Base-by-base conservation (phyloP, 2,329 filamentous ascomycete genomes). In the Ophiobolus disseminans region DNA sequence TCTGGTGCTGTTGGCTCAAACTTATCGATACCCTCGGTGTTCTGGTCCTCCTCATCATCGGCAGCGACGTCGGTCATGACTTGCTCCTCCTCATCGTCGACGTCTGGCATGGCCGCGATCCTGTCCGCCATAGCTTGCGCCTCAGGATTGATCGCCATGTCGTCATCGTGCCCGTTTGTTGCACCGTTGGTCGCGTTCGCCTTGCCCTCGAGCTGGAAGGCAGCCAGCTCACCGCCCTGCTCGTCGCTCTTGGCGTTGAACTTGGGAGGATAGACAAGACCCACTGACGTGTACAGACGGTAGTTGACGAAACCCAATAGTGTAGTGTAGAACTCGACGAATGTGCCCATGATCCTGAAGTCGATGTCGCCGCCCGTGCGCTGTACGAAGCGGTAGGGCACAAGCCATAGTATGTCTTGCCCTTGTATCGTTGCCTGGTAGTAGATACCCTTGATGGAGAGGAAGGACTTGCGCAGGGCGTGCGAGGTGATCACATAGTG, bases 381-480 rank as follows among this genome's bases (percentile, higher is more conserved):
- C 80, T 99, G 94, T 69, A 97, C 96, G 77, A 99, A 99, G 74
- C 91, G 91, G 80, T 99, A 99, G 1, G 94, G 94, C 9, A 97
- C 93, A 30, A 99, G 82, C 94, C 94, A 99, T 59, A 97, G 81
- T 40, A 99, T 89, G 68, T 97, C 93, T 77, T 99, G 92, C 39
- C 94, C 94, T 74, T 97, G 91, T 54, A 99, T 95, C 41, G 88
- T 97, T 19, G 93, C 94, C 78, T 97, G 93, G 77, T 97, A 99
- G 80, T 99, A 99, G 68, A 99, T 97, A 54, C 94, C 94, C 82
- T 99, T 99, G 77, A 99, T 97, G 1, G 91, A 96, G 58, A 99
- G 78, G 79, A 99, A 99, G 0, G 92, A 96, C 79, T 97, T 97
- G 69, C 90, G 89, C 63, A 99, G 79, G 65, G 90, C 91, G 76